Percentiles rank a stretch among this genome's conserved stretches.
Conservation (phyloP, 176 grass and related monocot species). For the Themeda triandra region DNA sequence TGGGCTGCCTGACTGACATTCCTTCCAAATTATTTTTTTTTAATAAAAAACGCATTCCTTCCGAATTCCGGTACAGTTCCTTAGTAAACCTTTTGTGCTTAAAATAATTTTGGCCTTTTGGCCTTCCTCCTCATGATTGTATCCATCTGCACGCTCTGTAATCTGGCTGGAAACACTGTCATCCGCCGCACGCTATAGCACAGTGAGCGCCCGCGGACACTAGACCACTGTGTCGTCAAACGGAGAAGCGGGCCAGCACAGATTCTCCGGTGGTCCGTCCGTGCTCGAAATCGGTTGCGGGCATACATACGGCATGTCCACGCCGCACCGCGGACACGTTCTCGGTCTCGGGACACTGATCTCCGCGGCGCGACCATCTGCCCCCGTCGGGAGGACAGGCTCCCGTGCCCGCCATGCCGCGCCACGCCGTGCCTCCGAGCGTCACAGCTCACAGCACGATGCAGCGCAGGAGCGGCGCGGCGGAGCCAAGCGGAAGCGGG, state of each 20-base stretch:
- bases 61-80: no score
- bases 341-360: not conserved
- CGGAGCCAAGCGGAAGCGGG: not conserved
- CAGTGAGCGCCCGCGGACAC: no score
- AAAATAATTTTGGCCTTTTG: no score
- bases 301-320: not conserved
- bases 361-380: not conserved
- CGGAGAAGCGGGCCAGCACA: not conserved
- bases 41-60: no score
- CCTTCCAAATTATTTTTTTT: not conserved
- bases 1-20: not conserved
- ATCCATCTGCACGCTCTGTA: not conserved
- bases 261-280: not conserved
- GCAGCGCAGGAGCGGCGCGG: not conserved
- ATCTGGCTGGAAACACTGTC: not conserved
- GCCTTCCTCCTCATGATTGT: no score
- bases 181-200: no score
- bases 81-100: no score
- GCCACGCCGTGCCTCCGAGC: not conserved
- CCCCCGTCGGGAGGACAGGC: not conserved
- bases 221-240: not conserved
- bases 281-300: not conserved
- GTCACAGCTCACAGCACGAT: no score
- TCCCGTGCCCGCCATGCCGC: not conserved
- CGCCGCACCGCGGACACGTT: not conserved